Evolutionary conservation across 1,139 yeast genomes (phyloP).

Genomic region (Lodderomyces theae): DNA sequence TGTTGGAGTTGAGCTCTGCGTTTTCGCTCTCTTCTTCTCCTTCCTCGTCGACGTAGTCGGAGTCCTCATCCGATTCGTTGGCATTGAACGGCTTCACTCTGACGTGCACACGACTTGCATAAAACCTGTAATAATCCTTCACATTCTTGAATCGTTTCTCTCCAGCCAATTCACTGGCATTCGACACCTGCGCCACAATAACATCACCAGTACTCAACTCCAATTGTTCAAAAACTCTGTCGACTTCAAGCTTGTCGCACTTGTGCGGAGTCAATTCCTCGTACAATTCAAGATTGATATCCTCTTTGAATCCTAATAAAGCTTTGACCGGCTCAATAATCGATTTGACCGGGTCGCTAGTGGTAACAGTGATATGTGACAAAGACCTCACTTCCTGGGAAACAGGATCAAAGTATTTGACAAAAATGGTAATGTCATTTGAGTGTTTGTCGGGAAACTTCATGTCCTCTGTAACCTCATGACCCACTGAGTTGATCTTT

Average conservation of each 20-base stretch:
- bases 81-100: constrained; percentile 48
- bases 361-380: constrained; percentile 58
- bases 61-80: constrained; percentile 48
- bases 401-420: constrained; percentile 67
- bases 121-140: constrained; percentile 57
- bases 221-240: constrained; percentile 52
- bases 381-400: constrained; percentile 58
- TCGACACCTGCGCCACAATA: constrained; percentile 51
- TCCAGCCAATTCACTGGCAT: constrained; percentile 21
- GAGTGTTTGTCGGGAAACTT: constrained; percentile 28
- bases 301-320: constrained; percentile 44
- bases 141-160: constrained; percentile 29
- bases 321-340: constrained; percentile 43
- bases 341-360: constrained; percentile 44
- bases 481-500: constrained; percentile 18
- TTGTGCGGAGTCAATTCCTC: constrained; percentile 74
- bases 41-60: constrained; percentile 35
- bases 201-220: constrained; percentile 83
- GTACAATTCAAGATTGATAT: constrained; percentile 42
- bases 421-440: constrained; percentile 49
- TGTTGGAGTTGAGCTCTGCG: constrained; percentile 8
- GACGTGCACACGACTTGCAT: constrained; percentile 67
- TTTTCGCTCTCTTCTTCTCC: constrained; percentile 15
- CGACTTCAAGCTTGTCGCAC: constrained; percentile 48
- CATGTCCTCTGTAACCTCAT: constrained; percentile 6